Conservation (phyloP, 108 stramenopile species). For the Conticribra guillardii region DNA sequence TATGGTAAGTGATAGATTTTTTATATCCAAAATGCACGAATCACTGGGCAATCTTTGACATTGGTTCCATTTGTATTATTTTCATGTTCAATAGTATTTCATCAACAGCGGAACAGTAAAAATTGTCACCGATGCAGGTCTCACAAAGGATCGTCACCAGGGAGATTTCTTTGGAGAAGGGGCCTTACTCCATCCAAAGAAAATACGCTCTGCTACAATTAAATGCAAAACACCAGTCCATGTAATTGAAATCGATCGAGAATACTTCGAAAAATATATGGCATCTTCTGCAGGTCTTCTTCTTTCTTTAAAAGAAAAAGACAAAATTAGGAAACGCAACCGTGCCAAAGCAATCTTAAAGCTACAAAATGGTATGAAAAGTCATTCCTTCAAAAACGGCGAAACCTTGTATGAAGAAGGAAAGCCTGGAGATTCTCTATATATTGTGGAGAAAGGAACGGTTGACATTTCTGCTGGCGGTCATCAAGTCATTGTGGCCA, state of each 20-base stretch:
- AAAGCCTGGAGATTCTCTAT: conserved; percentile 66
- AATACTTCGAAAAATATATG: conserved; percentile 89
- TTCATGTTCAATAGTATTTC: conserved; percentile 49
- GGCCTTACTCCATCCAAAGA: conserved; percentile 69
- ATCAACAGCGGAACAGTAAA: conserved; percentile 81
- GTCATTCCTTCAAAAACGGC: conserved; percentile 37
- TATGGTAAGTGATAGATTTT: conserved; percentile 46
- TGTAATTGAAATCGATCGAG: conserved; percentile 83
- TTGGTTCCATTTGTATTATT: background rate
- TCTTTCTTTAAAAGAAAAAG: conserved; percentile 74
- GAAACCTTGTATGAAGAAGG: conserved; percentile 62
- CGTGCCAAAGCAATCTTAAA: conserved; percentile 79
- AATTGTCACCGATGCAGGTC: conserved; percentile 70
- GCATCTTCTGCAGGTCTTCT: conserved; percentile 57
- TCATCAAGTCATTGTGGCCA: conserved; percentile 56
- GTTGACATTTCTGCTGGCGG: conserved; percentile 49
- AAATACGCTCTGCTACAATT: conserved; percentile 67
- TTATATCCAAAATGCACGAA: background rate
- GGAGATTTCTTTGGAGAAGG: conserved; percentile 90
- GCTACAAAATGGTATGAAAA: conserved; percentile 69
- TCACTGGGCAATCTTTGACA: no score
- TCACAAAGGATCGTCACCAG: conserved; percentile 50
- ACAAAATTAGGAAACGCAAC: conserved; percentile 78
- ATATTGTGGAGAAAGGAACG: conserved; percentile 61
- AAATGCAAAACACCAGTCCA: conserved; percentile 83